These are phyloP conservation scores for Leucosporidium yakuticum DNA, from an alignment of 768 basidiomycete genomes.

Conservation along the genomic window DNA sequence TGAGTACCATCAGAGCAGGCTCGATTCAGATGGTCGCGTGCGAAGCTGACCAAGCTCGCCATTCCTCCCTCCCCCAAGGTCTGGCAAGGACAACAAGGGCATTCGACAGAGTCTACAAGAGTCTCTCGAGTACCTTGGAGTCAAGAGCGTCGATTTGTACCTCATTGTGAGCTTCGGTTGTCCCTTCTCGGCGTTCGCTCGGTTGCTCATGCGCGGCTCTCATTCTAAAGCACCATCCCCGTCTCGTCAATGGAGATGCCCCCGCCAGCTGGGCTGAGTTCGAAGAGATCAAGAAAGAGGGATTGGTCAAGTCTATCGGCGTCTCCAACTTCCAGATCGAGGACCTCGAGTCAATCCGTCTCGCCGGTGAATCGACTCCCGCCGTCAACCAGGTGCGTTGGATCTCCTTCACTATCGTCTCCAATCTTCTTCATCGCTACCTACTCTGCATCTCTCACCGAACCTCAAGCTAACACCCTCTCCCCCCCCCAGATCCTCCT, in stretches of 20 bases:
- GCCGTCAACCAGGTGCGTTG: slow-evolving; percentile 3
- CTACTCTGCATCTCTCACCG: background rate
- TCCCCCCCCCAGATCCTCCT: slow-evolving; percentile 52
- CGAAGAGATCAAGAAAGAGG: background rate
- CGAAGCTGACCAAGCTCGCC: no score
- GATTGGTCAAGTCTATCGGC: background rate
- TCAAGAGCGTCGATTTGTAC: slow-evolving; percentile 5
- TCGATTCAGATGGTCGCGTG: no score
- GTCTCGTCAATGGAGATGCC: slow-evolving; percentile 1
- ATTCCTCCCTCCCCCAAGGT: background rate
- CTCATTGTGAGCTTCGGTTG: background rate
- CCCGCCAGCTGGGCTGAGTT: background rate
- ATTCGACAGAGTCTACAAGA: background rate
- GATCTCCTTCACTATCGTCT: background rate
- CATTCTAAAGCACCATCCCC: background rate
- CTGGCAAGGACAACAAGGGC: background rate
- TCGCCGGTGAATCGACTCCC: background rate
- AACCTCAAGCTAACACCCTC: no score
- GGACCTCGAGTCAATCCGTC: slow-evolving; percentile 7
- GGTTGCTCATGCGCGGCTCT: background rate
- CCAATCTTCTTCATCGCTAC: background rate
- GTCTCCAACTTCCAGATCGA: slow-evolving; percentile 9
- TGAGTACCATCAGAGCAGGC: background rate
- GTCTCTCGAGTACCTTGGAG: background rate
- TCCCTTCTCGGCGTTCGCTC: background rate